A percentile compares a stretch with the other conserved stretches of the same genome.
Conservation (phyloP, 2,329 filamentous ascomycete species). For the Hymenoscyphus infarciens region DNA sequence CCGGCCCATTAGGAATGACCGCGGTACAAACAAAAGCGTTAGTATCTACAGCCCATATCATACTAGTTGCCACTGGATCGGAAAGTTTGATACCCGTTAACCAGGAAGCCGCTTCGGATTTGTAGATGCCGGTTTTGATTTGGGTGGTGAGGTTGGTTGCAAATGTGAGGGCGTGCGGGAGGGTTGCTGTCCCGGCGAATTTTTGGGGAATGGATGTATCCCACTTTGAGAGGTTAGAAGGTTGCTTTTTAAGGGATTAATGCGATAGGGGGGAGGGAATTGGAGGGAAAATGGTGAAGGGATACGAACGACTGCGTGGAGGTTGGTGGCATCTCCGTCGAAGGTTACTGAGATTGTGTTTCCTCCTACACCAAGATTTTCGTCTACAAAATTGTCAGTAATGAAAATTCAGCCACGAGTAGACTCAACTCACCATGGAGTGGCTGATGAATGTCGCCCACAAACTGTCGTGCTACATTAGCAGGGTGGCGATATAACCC, state of each 20-base stretch:
- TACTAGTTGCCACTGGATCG: constrained; percentile 36
- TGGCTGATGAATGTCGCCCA: constrained; percentile 65
- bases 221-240: constrained; percentile 18
- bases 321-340: constrained; percentile 53
- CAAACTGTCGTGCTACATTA: constrained; percentile 34
- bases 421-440: constrained; percentile 44
- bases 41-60: constrained; percentile 62
- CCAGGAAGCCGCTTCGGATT: constrained; percentile 21
- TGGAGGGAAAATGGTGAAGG: not conserved
- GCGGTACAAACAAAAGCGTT: constrained; percentile 58
- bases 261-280: not conserved
- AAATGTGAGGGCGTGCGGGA: constrained; percentile 50
- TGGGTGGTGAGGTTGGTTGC: constrained; percentile 51
- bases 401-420: no score
- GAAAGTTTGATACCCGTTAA: constrained; percentile 18
- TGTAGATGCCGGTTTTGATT: constrained; percentile 56
- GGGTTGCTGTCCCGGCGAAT: constrained; percentile 52
- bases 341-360: constrained; percentile 65
- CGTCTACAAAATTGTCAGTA: constrained; percentile 35
- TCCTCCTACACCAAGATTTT: constrained; percentile 61
- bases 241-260: not conserved
- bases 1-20: constrained; percentile 60
- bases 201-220: constrained; percentile 66
- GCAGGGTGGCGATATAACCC: not conserved
- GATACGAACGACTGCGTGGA: constrained; percentile 57